Conservation (phyloP, 148 eudicot species). For the Polygonum maritimum region DNA sequence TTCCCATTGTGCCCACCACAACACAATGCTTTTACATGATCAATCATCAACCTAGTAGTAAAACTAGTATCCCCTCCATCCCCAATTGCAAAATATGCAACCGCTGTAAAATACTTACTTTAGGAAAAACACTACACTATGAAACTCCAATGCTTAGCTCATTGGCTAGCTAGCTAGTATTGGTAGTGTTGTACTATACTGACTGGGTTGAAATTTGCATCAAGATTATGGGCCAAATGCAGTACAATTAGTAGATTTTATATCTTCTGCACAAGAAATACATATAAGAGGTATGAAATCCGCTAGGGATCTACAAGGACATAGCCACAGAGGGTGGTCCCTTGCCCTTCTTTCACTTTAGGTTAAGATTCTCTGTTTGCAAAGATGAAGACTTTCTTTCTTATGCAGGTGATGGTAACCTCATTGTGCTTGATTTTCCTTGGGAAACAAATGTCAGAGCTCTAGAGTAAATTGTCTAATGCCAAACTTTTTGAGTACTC, state of each 20-base stretch:
- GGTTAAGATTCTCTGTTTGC: slow-evolving; percentile 4
- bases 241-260: slow-evolving; percentile 5
- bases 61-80: background rate
- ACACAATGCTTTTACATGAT: background rate
- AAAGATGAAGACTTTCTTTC: slow-evolving; percentile 2
- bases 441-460: background rate
- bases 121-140: background rate
- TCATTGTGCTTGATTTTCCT: background rate
- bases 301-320: slow-evolving; percentile 6
- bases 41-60: slow-evolving; percentile 9
- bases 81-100: background rate
- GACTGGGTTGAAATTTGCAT: background rate
- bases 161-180: background rate
- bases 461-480: slow-evolving; percentile 1
- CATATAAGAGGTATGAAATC: background rate
- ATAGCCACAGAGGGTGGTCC: slow-evolving; percentile 6
- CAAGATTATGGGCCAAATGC: background rate
- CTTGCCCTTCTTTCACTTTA: background rate
- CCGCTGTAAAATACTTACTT: background rate
- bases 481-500: background rate
- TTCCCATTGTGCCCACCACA: slow-evolving; percentile 1
- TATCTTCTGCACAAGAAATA: background rate
- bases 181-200: background rate
- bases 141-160: background rate
- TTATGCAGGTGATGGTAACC: background rate